A percentile compares a stretch with the other conserved stretches of the same genome.
Evolutionary conservation across 202 grass and related monocot genomes (phyloP).

Genomic region (Bolboschoenoplectus hybrid): DNA sequence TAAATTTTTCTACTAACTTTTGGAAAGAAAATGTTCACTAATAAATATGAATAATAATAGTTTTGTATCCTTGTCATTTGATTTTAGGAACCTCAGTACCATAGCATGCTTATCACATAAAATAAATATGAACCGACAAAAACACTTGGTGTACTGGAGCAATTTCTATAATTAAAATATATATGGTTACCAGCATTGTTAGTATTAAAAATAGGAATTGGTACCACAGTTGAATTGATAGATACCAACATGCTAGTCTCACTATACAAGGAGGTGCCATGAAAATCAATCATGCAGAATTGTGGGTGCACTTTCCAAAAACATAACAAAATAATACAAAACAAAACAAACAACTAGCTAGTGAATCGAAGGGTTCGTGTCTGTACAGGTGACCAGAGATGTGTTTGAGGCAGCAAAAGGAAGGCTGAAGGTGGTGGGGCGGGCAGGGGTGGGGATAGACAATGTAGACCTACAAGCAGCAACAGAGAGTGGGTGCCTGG

Average conservation of each 20-base stretch:
- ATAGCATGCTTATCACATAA: too few species aligned
- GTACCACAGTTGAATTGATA: neutral
- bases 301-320: neutral
- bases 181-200: neutral
- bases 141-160: too few species aligned
- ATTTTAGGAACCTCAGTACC: too few species aligned
- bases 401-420: slow-evolving; percentile 78
- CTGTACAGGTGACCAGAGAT: slow-evolving; percentile 58
- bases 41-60: too few species aligned
- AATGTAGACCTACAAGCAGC: slow-evolving; percentile 94
- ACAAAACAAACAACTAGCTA: too few species aligned
- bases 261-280: neutral
- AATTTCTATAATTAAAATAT: too few species aligned
- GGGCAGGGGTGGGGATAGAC: slow-evolving; percentile 82
- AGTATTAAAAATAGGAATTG: neutral
- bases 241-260: slow-evolving; percentile 1
- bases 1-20: too few species aligned
- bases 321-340: neutral
- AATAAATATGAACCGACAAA: too few species aligned
- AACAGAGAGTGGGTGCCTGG: slow-evolving; percentile 73
- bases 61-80: too few species aligned
- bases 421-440: slow-evolving; percentile 70
- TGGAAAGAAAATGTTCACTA: too few species aligned
- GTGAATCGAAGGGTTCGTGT: slow-evolving; percentile 3
- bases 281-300: neutral